A percentile compares a stretch with the other conserved stretches of the same genome.
Conservation (phyloP, 768 basidiomycete species). For the Hemileccinum impolitum region DNA sequence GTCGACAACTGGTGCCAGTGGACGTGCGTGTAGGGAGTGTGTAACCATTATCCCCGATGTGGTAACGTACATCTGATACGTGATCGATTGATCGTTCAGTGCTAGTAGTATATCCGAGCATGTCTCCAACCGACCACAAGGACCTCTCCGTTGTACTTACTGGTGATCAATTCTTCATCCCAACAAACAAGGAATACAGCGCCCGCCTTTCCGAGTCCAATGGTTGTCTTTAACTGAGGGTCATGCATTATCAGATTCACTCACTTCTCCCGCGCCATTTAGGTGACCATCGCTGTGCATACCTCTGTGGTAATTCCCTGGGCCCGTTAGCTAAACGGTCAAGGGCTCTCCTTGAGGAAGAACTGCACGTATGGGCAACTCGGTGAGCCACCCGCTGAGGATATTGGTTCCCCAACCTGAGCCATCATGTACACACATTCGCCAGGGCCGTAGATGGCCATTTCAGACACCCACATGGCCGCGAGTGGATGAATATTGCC, state of each 20-base stretch:
- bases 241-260: background rate
- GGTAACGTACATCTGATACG: conserved; percentile 6
- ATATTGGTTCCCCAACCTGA: conserved; percentile 8
- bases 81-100: too few relatives aligned
- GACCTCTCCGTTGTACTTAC: conserved; percentile 35
- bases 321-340: conserved; percentile 79
- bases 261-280: conserved; percentile 13
- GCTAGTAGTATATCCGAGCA: background rate
- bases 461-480: conserved; percentile 79
- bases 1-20: background rate
- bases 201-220: conserved; percentile 36
- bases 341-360: conserved; percentile 69
- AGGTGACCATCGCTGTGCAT: conserved; percentile 60
- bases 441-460: conserved; percentile 83
- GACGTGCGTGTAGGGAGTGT: background rate
- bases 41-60: conserved; percentile 2
- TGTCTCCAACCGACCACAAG: conserved; percentile 13
- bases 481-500: conserved; percentile 81
- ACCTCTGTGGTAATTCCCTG: conserved; percentile 95
- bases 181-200: conserved; percentile 50
- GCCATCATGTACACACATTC: conserved; percentile 5
- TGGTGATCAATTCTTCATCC: conserved; percentile 53
- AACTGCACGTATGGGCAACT: conserved; percentile 80
- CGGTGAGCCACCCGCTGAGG: conserved; percentile 39
- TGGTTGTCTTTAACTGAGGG: conserved; percentile 32